Evolutionary conservation across 768 basidiomycete species (phyloP).

Genomic region (Leccinum subgranulosum): DNA sequence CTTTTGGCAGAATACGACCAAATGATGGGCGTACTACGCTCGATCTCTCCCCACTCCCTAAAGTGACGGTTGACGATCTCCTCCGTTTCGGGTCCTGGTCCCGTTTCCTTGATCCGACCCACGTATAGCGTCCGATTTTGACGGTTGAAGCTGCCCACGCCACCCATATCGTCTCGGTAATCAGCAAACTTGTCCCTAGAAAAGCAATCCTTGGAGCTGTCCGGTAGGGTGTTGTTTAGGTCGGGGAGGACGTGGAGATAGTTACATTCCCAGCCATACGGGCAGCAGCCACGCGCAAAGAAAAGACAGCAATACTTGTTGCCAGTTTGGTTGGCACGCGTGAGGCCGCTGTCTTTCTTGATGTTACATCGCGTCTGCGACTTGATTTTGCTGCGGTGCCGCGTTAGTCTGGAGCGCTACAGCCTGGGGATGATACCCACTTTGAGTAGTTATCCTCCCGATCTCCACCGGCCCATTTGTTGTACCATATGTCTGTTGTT

Average conservation of each 20-base stretch:
- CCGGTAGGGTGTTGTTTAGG: constrained; percentile 64
- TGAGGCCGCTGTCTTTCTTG: constrained; percentile 86
- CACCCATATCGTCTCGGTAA: constrained; percentile 99
- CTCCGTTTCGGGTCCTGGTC: constrained; percentile 85
- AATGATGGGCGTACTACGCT: constrained; percentile 63
- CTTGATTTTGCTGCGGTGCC: constrained; percentile 72
- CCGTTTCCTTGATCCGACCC: constrained; percentile 90
- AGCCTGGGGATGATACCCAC: constrained; percentile 42
- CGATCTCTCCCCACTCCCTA: constrained; percentile 93
- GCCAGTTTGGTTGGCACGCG: constrained; percentile 90
- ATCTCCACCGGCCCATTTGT: constrained; percentile 99
- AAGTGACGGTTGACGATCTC: constrained; percentile 90
- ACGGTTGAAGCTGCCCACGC: constrained; percentile 93
- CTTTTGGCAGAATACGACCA: background rate
- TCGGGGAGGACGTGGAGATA: constrained; percentile 90
- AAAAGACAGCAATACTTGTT: constrained; percentile 94
- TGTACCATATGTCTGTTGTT: constrained; percentile 89
- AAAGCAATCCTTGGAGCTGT: constrained; percentile 95
- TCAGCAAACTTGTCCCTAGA: constrained; percentile 95
- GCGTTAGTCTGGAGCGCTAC: constrained; percentile 1
- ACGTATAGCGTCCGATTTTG: constrained; percentile 95
- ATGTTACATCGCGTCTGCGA: constrained; percentile 91
- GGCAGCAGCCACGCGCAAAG: constrained; percentile 95
- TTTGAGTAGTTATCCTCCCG: constrained; percentile 95
- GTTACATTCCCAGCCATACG: constrained; percentile 97